Conservation (phyloP, 2,329 filamentous ascomycete genomes). For the Alternaria infectoria region DNA sequence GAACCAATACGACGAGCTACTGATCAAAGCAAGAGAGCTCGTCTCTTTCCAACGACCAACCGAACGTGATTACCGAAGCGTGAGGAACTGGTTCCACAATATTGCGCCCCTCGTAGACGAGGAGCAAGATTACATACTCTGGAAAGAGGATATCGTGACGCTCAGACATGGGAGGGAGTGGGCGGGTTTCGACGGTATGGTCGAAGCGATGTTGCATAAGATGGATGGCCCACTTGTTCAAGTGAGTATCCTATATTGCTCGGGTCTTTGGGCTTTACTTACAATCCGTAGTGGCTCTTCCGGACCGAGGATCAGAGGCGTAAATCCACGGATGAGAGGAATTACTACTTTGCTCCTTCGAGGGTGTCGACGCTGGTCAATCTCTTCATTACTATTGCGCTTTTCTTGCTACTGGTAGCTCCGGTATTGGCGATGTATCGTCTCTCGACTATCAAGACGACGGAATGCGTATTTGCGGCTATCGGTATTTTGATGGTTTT, state of each 20-base stretch:
- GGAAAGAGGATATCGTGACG: conserved; percentile 41
- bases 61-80: conserved; percentile 33
- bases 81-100: conserved; percentile 31
- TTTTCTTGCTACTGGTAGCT: conserved; percentile 39
- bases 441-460: too few species aligned
- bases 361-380: conserved; percentile 38
- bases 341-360: conserved; percentile 35
- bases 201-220: conserved; percentile 29
- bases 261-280: too few species aligned
- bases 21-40: conserved; percentile 32
- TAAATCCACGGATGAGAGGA: conserved; percentile 26
- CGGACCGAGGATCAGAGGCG: conserved; percentile 27
- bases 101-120: conserved; percentile 26
- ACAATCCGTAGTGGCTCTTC: conserved; percentile 7
- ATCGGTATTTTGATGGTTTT: conserved; percentile 51
- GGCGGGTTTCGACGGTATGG: conserved; percentile 39
- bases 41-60: conserved; percentile 34
- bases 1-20: not conserved
- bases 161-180: conserved; percentile 38
- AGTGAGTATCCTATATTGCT: too few species aligned
- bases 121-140: conserved; percentile 29
- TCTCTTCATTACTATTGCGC: conserved; percentile 33
- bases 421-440: conserved; percentile 41
- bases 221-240: conserved; percentile 14
- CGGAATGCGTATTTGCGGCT: too few species aligned